phyloP scores from a whole-genome alignment of 352 stramenopile species.

The Blastocystis sp. region DNA sequence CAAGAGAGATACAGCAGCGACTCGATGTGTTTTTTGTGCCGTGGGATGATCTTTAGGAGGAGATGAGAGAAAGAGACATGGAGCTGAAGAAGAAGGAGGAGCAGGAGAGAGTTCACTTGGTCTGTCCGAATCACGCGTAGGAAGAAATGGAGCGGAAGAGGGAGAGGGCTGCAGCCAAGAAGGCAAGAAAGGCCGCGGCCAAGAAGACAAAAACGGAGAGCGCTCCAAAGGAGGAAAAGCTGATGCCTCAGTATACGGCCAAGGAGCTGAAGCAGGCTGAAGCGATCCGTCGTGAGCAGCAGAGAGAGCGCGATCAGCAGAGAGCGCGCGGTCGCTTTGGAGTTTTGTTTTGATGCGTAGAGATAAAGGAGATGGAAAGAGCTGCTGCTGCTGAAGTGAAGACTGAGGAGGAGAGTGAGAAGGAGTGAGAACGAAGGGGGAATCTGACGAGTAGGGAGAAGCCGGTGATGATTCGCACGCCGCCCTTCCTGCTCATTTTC shows the following conservation, averaged over 20 bases:
- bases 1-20: conserved; percentile 23
- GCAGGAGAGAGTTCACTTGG: neutral
- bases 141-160: conserved; percentile 10
- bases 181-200: neutral
- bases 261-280: conserved; percentile 57
- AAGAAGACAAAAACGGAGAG: conserved; percentile 23
- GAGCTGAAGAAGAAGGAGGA: neutral
- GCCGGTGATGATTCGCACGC: neutral
- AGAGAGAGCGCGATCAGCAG: conserved; percentile 9
- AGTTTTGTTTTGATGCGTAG: neutral
- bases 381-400: neutral
- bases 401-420: neutral
- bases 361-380: conserved; percentile 7
- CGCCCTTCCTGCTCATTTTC: neutral
- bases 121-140: neutral
- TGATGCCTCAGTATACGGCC: conserved; percentile 16
- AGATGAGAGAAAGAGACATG: conserved; percentile 20
- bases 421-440: neutral
- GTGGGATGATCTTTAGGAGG: conserved; percentile 4
- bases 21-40: conserved; percentile 6
- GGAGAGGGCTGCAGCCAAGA: neutral
- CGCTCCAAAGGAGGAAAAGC: conserved; percentile 16
- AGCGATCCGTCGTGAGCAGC: conserved; percentile 25
- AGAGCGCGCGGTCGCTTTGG: neutral
- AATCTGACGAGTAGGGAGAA: neutral